A percentile compares a stretch with the other conserved stretches of the same genome.
Evolutionary conservation across 371 early-diverging fungal species (phyloP).

Genomic region (Mortierella sp.): DNA sequence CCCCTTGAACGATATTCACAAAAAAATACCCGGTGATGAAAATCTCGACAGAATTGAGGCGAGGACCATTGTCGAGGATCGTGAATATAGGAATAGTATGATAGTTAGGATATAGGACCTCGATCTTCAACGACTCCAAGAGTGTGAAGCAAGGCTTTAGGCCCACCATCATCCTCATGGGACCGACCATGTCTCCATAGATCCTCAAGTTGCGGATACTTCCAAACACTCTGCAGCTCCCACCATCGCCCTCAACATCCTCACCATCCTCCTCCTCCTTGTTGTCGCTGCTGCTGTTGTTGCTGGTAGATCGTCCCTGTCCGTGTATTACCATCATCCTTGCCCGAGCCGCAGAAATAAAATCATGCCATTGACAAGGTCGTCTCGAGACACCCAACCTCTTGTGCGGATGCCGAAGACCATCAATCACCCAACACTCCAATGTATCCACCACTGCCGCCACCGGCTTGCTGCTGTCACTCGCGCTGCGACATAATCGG

Average conservation of each 20-base stretch:
- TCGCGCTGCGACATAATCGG: neutral
- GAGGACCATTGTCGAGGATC: neutral
- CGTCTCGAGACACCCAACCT: neutral
- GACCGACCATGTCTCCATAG: neutral
- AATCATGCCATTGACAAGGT: neutral
- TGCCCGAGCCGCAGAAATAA: neutral
- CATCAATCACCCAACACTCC: neutral
- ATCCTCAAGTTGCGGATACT: neutral
- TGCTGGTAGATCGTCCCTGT: neutral
- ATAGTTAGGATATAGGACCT: neutral
- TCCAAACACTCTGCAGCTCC: neutral
- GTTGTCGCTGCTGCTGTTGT: neutral
- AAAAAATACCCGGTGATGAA: neutral
- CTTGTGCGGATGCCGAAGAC: neutral
- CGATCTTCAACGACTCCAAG: neutral
- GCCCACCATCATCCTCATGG: neutral
- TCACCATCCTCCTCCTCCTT: neutral
- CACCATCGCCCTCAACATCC: neutral
- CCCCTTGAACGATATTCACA: neutral
- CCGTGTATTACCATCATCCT: too few relatives aligned
- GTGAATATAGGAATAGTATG: neutral
- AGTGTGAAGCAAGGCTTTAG: neutral
- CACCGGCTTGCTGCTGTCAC: neutral
- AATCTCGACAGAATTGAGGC: neutral
- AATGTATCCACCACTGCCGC: neutral